Evolutionary conservation across 495 filamentous ascomycete species (phyloP).

Genomic region (Penicillium crystallinum): DNA sequence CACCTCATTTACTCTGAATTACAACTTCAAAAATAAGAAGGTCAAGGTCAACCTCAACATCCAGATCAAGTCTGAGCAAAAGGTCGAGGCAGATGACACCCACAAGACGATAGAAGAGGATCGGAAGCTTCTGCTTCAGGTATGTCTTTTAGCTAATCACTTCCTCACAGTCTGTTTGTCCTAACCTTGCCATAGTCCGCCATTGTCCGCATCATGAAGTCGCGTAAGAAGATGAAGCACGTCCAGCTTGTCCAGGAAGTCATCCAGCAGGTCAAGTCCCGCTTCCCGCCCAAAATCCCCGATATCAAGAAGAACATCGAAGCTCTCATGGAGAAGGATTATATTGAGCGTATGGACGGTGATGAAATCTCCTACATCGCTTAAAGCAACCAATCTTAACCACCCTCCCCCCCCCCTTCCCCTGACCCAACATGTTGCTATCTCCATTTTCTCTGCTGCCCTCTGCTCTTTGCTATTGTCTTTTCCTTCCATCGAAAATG

Average conservation of each 20-base stretch:
- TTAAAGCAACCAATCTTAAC: slow-evolving; percentile 29
- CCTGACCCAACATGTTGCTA: slow-evolving; percentile 6
- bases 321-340: slow-evolving; percentile 98
- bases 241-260: slow-evolving; percentile 87
- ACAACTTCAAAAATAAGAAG: slow-evolving; percentile 97
- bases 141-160: slow-evolving; percentile 43
- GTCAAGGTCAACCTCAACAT: slow-evolving; percentile 95
- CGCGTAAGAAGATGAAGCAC: slow-evolving; percentile 97
- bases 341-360: slow-evolving; percentile 89
- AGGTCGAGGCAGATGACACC: slow-evolving; percentile 91
- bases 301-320: slow-evolving; percentile 99
- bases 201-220: slow-evolving; percentile 99
- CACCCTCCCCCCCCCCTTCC: not conserved
- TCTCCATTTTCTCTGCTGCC: slow-evolving; percentile 6
- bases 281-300: slow-evolving; percentile 85
- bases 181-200: slow-evolving; percentile 63
- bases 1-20: slow-evolving; percentile 74
- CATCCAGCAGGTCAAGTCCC: slow-evolving; percentile 88
- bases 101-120: slow-evolving; percentile 99
- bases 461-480: slow-evolving; percentile 8
- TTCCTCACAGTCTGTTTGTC: slow-evolving; percentile 6
- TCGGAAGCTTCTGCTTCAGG: slow-evolving; percentile 92
- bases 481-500: not conserved
- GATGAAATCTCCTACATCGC: slow-evolving; percentile 92
- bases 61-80: slow-evolving; percentile 87